A percentile compares a stretch with the other conserved stretches of the same genome.
Conservation (phyloP, 257 asterid genomes). For the Solanum peruvianum region DNA sequence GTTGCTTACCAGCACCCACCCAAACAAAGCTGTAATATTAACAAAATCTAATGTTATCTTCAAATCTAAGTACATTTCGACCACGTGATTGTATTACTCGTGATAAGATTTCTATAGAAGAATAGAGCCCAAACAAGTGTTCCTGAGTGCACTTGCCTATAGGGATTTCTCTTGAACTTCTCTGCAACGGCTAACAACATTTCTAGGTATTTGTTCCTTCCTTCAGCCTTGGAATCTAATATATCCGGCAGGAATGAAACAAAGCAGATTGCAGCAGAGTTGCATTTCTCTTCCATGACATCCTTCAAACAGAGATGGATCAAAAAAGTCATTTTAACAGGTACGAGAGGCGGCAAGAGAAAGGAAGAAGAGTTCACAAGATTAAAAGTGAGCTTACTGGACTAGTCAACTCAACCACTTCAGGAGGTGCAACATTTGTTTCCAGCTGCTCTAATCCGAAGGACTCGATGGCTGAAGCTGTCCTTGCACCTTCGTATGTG, state of each 20-base stretch:
- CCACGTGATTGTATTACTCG: neutral
- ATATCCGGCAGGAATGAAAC: constrained; percentile 89
- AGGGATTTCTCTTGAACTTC: constrained; percentile 72
- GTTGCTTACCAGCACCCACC: constrained; percentile 90
- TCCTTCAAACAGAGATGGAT: constrained; percentile 29
- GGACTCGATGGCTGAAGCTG: constrained; percentile 87
- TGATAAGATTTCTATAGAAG: neutral
- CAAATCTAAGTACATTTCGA: neutral
- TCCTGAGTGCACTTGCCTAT: constrained; percentile 40
- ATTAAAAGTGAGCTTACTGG: constrained; percentile 37
- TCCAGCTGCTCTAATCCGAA: constrained; percentile 87
- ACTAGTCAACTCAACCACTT: constrained; percentile 81
- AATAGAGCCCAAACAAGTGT: neutral
- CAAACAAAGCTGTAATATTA: constrained; percentile 63
- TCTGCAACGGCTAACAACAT: constrained; percentile 69
- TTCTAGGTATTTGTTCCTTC: constrained; percentile 74
- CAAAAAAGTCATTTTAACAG: neutral
- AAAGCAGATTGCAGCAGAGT: constrained; percentile 85
- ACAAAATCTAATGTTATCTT: neutral
- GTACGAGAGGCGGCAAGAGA: neutral
- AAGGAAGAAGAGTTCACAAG: neutral
- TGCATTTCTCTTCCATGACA: constrained; percentile 86
- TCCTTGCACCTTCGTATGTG: constrained; percentile 79
- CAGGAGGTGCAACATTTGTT: constrained; percentile 76
- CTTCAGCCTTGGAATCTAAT: constrained; percentile 89